Evolutionary conservation across 306 rosid species (phyloP).

Genomic region (Rosa lucieae): DNA sequence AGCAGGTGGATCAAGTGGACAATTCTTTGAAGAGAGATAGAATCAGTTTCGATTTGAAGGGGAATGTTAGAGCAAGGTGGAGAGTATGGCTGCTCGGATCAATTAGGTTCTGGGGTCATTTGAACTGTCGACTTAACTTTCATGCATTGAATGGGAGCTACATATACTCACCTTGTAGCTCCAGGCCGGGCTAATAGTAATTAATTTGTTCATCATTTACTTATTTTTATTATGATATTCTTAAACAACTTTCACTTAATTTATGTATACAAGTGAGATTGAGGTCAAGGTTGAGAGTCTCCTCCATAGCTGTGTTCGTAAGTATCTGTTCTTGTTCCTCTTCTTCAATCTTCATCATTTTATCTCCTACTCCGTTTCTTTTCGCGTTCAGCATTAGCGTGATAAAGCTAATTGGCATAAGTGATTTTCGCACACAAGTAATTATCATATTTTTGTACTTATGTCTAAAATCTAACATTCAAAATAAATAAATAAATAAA

Average conservation of each 20-base stretch:
- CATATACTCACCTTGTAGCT: conserved; percentile 50
- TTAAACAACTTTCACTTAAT: background rate
- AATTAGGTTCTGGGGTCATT: conserved; percentile 46
- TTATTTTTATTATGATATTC: background rate
- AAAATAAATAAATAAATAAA: background rate
- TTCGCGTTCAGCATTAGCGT: background rate
- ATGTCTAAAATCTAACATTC: background rate
- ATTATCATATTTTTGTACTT: background rate
- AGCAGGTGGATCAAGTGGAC: conserved; percentile 46
- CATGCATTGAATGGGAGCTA: conserved; percentile 59
- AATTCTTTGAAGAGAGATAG: conserved; percentile 43
- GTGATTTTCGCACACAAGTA: background rate
- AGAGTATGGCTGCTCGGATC: conserved; percentile 63
- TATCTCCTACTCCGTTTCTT: background rate
- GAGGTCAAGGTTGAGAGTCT: background rate
- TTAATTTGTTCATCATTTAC: background rate
- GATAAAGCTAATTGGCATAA: background rate
- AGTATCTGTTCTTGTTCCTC: background rate
- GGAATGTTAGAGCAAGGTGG: conserved; percentile 59
- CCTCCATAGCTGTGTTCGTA: background rate
- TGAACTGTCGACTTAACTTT: conserved; percentile 64
- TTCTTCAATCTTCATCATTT: background rate
- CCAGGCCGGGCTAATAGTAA: conserved; percentile 56
- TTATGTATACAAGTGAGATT: conserved; percentile 7
- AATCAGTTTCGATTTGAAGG: conserved; percentile 52